Evolutionary conservation across 2,329 filamentous ascomycete genomes (phyloP).

Genomic region (Endoconidiophora laricicola): DNA sequence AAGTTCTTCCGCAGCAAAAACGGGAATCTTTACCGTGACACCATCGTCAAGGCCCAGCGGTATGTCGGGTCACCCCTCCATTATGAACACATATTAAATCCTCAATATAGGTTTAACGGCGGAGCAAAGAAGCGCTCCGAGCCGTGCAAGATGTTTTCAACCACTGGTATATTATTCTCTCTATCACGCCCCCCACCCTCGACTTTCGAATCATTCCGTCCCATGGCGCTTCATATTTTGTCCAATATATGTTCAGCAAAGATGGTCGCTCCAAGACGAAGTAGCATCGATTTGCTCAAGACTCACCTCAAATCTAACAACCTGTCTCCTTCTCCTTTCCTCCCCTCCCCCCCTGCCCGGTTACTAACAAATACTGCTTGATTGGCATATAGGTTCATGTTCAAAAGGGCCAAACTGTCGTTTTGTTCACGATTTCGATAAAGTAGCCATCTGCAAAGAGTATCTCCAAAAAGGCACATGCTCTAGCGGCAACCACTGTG

Average conservation of each 20-base stretch:
- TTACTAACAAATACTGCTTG: slow-evolving; percentile 25
- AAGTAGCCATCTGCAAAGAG: slow-evolving; percentile 80
- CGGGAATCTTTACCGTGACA: slow-evolving; percentile 68
- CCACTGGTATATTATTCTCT: slow-evolving; percentile 46
- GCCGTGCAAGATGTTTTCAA: slow-evolving; percentile 56
- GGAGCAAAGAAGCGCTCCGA: slow-evolving; percentile 51
- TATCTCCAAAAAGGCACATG: slow-evolving; percentile 70
- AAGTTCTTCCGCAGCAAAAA: slow-evolving; percentile 74
- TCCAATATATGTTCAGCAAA: neutral
- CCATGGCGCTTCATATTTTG: neutral
- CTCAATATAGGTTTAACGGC: slow-evolving; percentile 29
- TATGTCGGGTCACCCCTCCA: slow-evolving; percentile 29
- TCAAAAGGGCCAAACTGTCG: slow-evolving; percentile 64
- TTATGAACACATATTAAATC: slow-evolving; percentile 23
- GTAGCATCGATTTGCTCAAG: neutral
- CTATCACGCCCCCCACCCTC: neutral
- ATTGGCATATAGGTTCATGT: slow-evolving; percentile 53
- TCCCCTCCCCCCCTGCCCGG: neutral
- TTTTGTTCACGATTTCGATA: slow-evolving; percentile 68
- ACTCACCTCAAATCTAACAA: neutral
- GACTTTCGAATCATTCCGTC: neutral
- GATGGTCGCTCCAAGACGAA: neutral
- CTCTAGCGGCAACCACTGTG: slow-evolving; percentile 60
- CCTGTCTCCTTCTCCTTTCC: neutral
- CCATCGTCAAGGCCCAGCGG: slow-evolving; percentile 60